Conservation (phyloP, 108 stramenopile species). For the Conticribra guillardii region DNA sequence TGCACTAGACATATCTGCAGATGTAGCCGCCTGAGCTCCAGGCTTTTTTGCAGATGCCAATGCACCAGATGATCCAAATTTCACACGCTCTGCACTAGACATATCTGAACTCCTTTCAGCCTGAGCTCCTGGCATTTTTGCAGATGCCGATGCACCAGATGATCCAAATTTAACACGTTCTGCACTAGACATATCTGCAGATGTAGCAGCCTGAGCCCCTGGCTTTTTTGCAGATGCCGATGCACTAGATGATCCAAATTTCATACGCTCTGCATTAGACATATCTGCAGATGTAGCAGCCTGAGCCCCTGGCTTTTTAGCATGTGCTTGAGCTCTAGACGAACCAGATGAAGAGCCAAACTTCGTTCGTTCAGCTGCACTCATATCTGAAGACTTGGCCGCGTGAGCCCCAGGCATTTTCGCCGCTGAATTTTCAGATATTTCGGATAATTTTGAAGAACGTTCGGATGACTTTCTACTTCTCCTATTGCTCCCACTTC, state of each 20-base stretch:
- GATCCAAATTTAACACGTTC: constrained; percentile 18
- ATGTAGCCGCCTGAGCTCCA: background rate
- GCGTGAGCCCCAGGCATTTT: background rate
- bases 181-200: constrained; percentile 4
- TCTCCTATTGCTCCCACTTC: background rate
- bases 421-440: too few relatives aligned
- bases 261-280: constrained; percentile 22
- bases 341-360: too few relatives aligned
- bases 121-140: constrained; percentile 19
- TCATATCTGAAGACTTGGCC: too few relatives aligned
- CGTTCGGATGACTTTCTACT: background rate
- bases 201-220: background rate
- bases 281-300: background rate
- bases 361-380: constrained; percentile 22
- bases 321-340: background rate
- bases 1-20: background rate
- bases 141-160: background rate
- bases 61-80: constrained; percentile 15
- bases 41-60: background rate
- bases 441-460: background rate
- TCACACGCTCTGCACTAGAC: constrained; percentile 23
- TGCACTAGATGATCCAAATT: constrained; percentile 5
- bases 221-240: constrained; percentile 1
- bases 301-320: background rate
- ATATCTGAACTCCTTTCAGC: constrained; percentile 4